Evolutionary conservation across 1,139 yeast species (phyloP).

Genomic region (Candida albicans): DNA sequence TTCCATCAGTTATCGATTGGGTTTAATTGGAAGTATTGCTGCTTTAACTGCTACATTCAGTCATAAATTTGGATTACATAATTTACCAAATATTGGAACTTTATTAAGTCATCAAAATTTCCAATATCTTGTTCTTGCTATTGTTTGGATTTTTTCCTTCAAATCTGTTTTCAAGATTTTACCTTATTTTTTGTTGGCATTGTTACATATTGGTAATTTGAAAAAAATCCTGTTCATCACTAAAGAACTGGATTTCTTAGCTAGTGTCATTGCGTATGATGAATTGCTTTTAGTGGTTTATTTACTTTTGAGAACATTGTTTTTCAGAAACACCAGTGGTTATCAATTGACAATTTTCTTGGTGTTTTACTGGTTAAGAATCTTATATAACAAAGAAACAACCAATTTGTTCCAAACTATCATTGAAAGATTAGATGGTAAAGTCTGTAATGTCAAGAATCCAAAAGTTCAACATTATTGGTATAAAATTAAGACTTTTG

Average conservation of each 20-base stretch:
- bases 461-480: slow-evolving; percentile 47
- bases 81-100: slow-evolving; percentile 56
- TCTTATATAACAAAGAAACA: slow-evolving; percentile 54
- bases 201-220: slow-evolving; percentile 51
- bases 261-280: slow-evolving; percentile 57
- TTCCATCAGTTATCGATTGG: slow-evolving; percentile 49
- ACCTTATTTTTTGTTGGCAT: slow-evolving; percentile 58
- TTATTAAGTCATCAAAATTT: slow-evolving; percentile 68
- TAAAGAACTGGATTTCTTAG: slow-evolving; percentile 38
- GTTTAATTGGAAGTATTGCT: slow-evolving; percentile 56
- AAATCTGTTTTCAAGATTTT: slow-evolving; percentile 63
- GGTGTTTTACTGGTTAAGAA: slow-evolving; percentile 68
- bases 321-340: slow-evolving; percentile 68
- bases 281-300: slow-evolving; percentile 57
- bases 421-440: slow-evolving; percentile 44
- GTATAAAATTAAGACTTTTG: slow-evolving; percentile 39
- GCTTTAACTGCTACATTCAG: slow-evolving; percentile 55
- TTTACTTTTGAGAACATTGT: slow-evolving; percentile 56
- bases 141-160: slow-evolving; percentile 63
- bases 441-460: slow-evolving; percentile 42
- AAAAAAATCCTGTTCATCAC: slow-evolving; percentile 44
- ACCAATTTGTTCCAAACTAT: slow-evolving; percentile 42
- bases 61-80: slow-evolving; percentile 55
- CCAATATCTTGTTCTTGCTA: slow-evolving; percentile 57
- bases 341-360: slow-evolving; percentile 58